Evolutionary conservation across 2,329 filamentous ascomycete species (phyloP).

Genomic region (Ilyonectria sp.): DNA sequence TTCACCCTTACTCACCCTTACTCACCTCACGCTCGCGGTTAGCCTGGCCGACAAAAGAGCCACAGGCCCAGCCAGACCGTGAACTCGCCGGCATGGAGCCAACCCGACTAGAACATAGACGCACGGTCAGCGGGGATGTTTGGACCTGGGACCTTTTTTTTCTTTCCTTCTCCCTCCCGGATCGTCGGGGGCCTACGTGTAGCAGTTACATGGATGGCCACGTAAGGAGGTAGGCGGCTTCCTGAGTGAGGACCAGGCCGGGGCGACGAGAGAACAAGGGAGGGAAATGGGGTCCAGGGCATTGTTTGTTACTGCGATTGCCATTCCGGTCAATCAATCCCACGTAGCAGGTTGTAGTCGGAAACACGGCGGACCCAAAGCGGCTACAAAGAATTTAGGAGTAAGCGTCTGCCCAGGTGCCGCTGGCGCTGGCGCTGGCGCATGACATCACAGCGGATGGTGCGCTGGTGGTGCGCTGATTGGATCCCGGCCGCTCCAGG

Average conservation of each 20-base stretch:
- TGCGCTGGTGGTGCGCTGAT: conserved; percentile 18
- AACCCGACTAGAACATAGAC: neutral
- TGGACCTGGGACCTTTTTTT: neutral
- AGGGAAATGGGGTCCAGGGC: conserved; percentile 4
- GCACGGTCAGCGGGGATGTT: conserved; percentile 14
- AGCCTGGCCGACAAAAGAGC: conserved; percentile 1
- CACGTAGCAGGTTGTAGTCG: conserved; percentile 20
- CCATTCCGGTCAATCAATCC: conserved; percentile 23
- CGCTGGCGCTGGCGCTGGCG: conserved; percentile 12
- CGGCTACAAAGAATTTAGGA: conserved; percentile 24
- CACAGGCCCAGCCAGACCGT: conserved; percentile 4
- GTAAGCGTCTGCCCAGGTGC: conserved; percentile 19
- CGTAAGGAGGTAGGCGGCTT: conserved; percentile 21
- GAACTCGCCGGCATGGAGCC: conserved; percentile 1
- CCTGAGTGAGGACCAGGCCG: neutral
- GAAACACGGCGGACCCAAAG: conserved; percentile 28
- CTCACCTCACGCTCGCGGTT: neutral
- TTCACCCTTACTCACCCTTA: neutral
- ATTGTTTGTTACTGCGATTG: conserved; percentile 24
- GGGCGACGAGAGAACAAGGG: conserved; percentile 11
- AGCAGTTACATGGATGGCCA: conserved; percentile 9
- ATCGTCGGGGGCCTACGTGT: conserved; percentile 19
- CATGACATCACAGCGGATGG: conserved; percentile 31
- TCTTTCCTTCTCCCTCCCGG: conserved; percentile 6
- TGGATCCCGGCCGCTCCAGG: conserved; percentile 20